Conservation (phyloP, 2,329 filamentous ascomycete genomes). For the Elsinoe perseae region DNA sequence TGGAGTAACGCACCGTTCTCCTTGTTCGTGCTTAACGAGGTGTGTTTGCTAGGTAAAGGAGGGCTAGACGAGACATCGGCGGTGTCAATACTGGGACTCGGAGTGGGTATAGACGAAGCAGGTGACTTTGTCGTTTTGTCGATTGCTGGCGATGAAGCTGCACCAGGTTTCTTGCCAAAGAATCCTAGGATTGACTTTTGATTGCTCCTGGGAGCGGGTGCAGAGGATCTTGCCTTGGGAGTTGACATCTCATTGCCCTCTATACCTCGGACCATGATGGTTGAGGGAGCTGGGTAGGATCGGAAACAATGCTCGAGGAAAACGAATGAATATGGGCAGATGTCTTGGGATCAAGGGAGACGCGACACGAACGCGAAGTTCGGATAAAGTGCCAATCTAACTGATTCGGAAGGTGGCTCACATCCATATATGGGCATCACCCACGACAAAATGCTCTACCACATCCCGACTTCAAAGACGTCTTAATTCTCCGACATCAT, state of each 20-base stretch:
- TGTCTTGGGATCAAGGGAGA: constrained; percentile 2
- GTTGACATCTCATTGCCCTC: constrained; percentile 43
- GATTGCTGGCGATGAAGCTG: constrained; percentile 37
- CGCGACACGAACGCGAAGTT: constrained; percentile 13
- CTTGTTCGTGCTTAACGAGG: constrained; percentile 47
- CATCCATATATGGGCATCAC: not conserved
- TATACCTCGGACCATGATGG: constrained; percentile 37
- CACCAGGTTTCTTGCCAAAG: constrained; percentile 54
- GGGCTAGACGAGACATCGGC: constrained; percentile 67
- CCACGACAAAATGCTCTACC: not conserved
- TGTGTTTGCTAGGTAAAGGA: constrained; percentile 22
- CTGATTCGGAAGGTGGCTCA: constrained; percentile 5
- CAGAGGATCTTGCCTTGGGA: constrained; percentile 40
- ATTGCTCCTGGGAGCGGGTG: constrained; percentile 35
- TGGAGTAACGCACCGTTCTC: constrained; percentile 42
- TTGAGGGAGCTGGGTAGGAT: not conserved
- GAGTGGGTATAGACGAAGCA: constrained; percentile 49
- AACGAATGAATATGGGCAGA: not conserved
- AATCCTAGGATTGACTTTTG: constrained; percentile 71
- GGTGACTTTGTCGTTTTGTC: constrained; percentile 28
- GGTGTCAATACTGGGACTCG: constrained; percentile 73
- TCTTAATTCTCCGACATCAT: not conserved
- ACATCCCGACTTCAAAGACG: not conserved
- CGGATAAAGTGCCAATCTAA: constrained; percentile 5
- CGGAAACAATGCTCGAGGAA: not conserved